Percentiles rank a stretch among this genome's conserved stretches.
phyloP scores from a whole-genome alignment of 2,329 filamentous ascomycete species.

The Penicillium sp. region DNA sequence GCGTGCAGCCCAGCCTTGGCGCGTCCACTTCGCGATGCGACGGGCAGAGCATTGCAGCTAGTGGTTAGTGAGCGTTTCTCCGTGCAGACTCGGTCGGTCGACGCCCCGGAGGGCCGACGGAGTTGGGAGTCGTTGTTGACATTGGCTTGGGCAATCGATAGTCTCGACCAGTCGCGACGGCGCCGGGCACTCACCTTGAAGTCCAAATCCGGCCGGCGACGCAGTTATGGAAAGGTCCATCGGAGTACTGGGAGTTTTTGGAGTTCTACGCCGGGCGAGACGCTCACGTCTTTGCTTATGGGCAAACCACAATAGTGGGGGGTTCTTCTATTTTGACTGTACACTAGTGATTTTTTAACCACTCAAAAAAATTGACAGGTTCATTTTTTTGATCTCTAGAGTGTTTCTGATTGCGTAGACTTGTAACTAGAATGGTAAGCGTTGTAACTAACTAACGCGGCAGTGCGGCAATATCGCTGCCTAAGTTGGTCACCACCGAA shows the following conservation, averaged over 20 bases:
- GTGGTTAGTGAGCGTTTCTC: conserved; percentile 42
- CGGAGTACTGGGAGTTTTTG: conserved; percentile 39
- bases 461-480: background rate
- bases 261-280: conserved; percentile 32
- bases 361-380: conserved; percentile 12
- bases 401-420: background rate
- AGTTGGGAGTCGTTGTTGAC: conserved; percentile 46
- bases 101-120: conserved; percentile 29
- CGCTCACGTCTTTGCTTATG: conserved; percentile 29
- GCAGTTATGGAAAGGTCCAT: conserved; percentile 31
- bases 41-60: conserved; percentile 51
- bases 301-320: conserved; percentile 27
- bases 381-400: conserved; percentile 3
- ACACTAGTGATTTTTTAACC: conserved; percentile 17
- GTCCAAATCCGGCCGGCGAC: conserved; percentile 34
- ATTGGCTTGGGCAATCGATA: conserved; percentile 44
- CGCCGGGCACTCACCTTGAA: conserved; percentile 22
- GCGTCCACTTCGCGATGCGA: conserved; percentile 51
- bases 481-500: background rate
- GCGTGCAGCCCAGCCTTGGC: conserved; percentile 52
- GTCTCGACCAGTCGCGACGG: conserved; percentile 37
- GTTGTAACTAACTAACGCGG: background rate
- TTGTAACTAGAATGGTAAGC: background rate
- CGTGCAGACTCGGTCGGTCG: conserved; percentile 32
- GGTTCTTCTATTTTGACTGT: conserved; percentile 17